Conservation (phyloP, 1,139 yeast genomes). For the Yamadazyma atmosphaerica region DNA sequence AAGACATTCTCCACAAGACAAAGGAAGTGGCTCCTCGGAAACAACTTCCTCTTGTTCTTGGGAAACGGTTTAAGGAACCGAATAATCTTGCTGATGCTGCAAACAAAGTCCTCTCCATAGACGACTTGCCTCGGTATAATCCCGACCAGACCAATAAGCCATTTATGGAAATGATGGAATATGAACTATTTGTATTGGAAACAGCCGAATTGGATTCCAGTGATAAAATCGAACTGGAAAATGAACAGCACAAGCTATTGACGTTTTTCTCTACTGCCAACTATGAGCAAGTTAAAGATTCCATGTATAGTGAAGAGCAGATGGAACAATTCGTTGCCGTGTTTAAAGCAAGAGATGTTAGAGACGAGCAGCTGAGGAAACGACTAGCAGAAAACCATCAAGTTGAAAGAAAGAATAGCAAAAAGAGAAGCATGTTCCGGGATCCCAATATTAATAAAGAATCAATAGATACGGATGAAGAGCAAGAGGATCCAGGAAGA, state of each 20-base stretch:
- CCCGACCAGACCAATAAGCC: not conserved
- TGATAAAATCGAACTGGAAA: constrained; percentile 20
- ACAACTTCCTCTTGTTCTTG: not conserved
- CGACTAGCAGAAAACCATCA: not conserved
- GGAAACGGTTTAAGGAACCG: not conserved
- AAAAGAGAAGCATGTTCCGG: not conserved
- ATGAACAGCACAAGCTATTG: constrained; percentile 23
- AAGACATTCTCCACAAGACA: constrained; percentile 1
- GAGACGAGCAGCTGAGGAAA: not conserved
- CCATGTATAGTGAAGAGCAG: constrained; percentile 14
- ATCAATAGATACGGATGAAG: not conserved
- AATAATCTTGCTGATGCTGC: no score
- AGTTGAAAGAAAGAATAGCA: constrained; percentile 10
- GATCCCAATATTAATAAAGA: not conserved
- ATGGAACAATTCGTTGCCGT: constrained; percentile 9
- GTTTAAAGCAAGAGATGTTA: not conserved
- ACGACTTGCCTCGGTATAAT: constrained; percentile 8
- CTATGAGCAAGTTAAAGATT: constrained; percentile 10
- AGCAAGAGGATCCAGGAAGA: no score
- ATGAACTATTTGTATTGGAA: constrained; percentile 9
- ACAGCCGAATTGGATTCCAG: constrained; percentile 16
- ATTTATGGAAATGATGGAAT: constrained; percentile 5
- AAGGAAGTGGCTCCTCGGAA: not conserved
- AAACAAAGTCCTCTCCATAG: no score
- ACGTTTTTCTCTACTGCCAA: constrained; percentile 15